phyloP scores from a whole-genome alignment of 257 asterid species.

The Petrea volubilis region DNA sequence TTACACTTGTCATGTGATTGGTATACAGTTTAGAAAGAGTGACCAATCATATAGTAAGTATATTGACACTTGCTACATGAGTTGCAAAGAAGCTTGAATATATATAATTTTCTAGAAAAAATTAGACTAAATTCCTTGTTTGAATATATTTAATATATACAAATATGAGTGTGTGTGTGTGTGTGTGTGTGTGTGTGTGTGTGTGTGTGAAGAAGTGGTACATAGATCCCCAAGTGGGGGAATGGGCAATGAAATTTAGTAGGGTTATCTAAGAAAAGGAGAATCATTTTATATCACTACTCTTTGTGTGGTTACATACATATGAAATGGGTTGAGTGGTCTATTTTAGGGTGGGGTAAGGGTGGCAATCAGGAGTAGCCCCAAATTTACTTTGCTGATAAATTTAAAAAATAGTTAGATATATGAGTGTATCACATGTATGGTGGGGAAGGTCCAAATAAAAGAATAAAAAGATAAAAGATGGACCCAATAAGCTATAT shows the following conservation, averaged over 20 bases:
- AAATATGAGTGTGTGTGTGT: neutral
- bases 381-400: neutral
- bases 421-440: constrained; percentile 37
- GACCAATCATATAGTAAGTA: no score
- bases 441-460: constrained; percentile 28
- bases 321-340: constrained; percentile 12
- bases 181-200: neutral
- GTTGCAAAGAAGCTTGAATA: no score
- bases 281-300: neutral
- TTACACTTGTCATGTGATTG: no score
- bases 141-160: neutral
- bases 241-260: neutral
- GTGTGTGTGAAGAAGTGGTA: neutral
- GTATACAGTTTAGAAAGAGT: no score
- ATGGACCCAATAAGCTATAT: constrained; percentile 27
- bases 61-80: no score
- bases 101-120: neutral
- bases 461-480: neutral
- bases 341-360: constrained; percentile 24
- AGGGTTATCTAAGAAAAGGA: neutral
- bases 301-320: neutral
- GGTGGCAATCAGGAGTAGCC: constrained; percentile 1
- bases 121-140: neutral
- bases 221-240: neutral
- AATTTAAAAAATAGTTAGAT: neutral